These are phyloP conservation scores for Enteropsectra breve DNA, from an alignment of 371 early-diverging fungal genomes.

Conservation along the genomic window DNA sequence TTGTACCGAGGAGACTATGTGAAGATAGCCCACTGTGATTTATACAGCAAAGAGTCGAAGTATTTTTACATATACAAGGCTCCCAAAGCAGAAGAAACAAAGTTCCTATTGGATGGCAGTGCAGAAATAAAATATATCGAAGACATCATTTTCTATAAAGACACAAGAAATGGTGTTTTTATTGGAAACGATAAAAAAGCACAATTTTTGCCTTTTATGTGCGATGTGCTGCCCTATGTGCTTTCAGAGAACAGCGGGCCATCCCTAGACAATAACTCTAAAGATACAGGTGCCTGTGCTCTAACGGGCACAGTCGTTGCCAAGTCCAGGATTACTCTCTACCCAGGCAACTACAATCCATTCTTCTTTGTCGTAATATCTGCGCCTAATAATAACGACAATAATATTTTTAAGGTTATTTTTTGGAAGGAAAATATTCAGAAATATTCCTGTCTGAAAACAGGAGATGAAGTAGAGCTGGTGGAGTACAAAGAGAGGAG, in stretches of 20 bases:
- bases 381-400: too few relatives aligned
- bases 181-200: too few relatives aligned
- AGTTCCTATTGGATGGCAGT: too few relatives aligned
- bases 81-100: too few relatives aligned
- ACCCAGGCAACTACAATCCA: conserved; percentile 1
- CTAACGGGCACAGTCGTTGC: conserved; percentile 22
- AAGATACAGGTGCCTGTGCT: not conserved
- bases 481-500: conserved; percentile 40
- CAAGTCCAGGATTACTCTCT: conserved; percentile 39
- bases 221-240: conserved; percentile 30
- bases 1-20: too few relatives aligned
- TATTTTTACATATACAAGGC: too few relatives aligned
- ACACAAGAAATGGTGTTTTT: too few relatives aligned
- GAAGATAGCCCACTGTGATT: too few relatives aligned
- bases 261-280: not conserved
- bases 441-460: conserved; percentile 45
- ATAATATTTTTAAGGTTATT: conserved; percentile 44
- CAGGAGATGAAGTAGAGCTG: conserved; percentile 44
- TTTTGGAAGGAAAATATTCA: conserved; percentile 52
- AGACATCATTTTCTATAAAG: too few relatives aligned
- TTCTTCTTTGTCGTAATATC: conserved; percentile 50
- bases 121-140: too few relatives aligned
- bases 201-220: conserved; percentile 39
- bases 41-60: too few relatives aligned
- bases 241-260: not conserved